Percentiles rank a stretch among this genome's conserved stretches.
Evolutionary conservation across 805 yeast genomes (phyloP).

Genomic region (Scheffersomyces lignosus): DNA sequence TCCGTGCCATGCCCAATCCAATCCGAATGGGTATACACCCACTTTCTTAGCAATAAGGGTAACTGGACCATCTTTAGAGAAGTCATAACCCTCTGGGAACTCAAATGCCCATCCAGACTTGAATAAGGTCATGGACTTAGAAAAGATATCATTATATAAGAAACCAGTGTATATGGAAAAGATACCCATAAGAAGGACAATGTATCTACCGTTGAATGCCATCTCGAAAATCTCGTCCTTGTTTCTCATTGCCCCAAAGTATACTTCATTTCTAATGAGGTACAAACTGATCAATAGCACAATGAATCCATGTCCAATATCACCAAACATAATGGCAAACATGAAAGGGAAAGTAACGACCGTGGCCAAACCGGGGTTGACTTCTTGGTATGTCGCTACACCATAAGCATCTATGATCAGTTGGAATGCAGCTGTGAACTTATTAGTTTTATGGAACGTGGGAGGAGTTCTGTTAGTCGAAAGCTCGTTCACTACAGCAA

Average conservation of each 20-base stretch:
- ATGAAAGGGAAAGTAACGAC: conserved; percentile 95
- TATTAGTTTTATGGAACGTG: conserved; percentile 91
- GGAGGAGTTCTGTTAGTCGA: conserved; percentile 89
- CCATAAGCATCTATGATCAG: conserved; percentile 95
- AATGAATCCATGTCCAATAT: conserved; percentile 91
- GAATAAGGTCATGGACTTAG: conserved; percentile 86
- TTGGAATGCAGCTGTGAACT: conserved; percentile 92
- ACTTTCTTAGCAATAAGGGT: conserved; percentile 68
- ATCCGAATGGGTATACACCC: conserved; percentile 73
- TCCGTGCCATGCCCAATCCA: conserved; percentile 97
- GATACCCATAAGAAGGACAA: conserved; percentile 85
- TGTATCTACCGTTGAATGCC: conserved; percentile 94
- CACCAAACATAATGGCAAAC: conserved; percentile 99
- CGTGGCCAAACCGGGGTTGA: conserved; percentile 94
- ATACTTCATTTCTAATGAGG: conserved; percentile 72
- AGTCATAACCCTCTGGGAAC: conserved; percentile 61
- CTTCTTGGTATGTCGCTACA: conserved; percentile 87
- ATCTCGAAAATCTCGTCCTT: conserved; percentile 94
- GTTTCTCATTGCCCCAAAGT: conserved; percentile 58
- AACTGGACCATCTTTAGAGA: conserved; percentile 49
- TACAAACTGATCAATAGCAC: conserved; percentile 70
- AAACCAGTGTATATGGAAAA: conserved; percentile 96
- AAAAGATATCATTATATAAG: conserved; percentile 90
- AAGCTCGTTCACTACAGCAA: conserved; percentile 48
- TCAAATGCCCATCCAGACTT: conserved; percentile 88